Conservation (phyloP, 2,329 filamentous ascomycete species). For the Coniochaeta hoffmannii region DNA sequence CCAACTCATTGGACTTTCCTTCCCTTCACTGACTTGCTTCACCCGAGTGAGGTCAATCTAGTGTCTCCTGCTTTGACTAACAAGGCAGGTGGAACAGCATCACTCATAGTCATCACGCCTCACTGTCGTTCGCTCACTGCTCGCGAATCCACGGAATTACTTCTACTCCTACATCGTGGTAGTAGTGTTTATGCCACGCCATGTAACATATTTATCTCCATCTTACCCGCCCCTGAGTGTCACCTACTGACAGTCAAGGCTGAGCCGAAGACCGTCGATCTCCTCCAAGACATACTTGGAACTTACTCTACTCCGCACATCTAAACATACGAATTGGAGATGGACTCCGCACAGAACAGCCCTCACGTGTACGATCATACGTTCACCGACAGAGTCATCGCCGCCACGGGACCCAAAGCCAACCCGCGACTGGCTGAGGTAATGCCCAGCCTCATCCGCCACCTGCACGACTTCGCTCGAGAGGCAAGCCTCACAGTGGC, state of each 20-base stretch:
- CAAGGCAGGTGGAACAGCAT: no score
- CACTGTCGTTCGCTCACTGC: no score
- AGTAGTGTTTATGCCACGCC: no score
- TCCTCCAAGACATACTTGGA: not conserved
- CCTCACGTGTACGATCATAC: slow-evolving; percentile 17
- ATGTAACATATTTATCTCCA: no score
- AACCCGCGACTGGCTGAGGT: slow-evolving; percentile 47
- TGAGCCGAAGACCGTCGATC: not conserved
- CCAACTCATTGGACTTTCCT: no score
- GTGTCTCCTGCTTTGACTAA: no score
- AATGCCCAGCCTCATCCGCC: slow-evolving; percentile 46
- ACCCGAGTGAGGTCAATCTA: no score
- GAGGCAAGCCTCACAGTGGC: slow-evolving; percentile 55
- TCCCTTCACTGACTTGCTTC: no score
- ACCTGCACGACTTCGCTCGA: slow-evolving; percentile 57
- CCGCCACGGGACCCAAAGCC: slow-evolving; percentile 56
- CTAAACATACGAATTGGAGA: slow-evolving; percentile 1
- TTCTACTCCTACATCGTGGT: no score
- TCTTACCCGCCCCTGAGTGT: no score
- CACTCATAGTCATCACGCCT: no score
- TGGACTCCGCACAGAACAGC: not conserved
- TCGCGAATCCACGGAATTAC: no score
- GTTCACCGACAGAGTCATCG: slow-evolving; percentile 58
- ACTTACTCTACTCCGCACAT: not conserved
- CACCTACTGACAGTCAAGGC: not conserved